These are phyloP conservation scores for Fagopyrum esculentum DNA, from an alignment of 148 eudicot genomes.

Conservation along the genomic window DNA sequence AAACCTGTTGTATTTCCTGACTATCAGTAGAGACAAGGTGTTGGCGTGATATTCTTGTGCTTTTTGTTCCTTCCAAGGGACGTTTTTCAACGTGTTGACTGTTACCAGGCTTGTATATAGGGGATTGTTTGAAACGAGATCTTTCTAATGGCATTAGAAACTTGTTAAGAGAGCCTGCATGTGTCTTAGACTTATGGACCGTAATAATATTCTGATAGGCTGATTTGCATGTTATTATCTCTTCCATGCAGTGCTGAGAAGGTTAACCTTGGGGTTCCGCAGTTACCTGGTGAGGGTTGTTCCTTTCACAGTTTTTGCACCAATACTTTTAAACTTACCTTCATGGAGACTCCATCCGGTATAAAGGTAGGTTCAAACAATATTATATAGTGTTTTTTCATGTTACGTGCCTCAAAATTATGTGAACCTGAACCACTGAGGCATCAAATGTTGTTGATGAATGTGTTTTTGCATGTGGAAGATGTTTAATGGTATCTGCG, in stretches of 20 bases:
- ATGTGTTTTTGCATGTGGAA: not conserved
- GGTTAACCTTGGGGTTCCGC: constrained; percentile 99
- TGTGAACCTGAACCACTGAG: not conserved
- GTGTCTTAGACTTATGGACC: not conserved
- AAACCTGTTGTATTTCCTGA: not conserved
- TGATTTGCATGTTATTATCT: not conserved
- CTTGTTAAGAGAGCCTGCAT: not conserved
- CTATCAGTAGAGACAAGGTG: not conserved
- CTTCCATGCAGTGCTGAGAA: constrained; percentile 65
- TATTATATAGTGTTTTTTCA: not conserved
- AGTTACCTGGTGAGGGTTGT: constrained; percentile 96
- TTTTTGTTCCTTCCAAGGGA: not conserved
- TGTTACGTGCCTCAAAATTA: not conserved
- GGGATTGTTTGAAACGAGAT: not conserved
- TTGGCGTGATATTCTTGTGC: not conserved
- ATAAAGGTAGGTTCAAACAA: constrained; percentile 56
- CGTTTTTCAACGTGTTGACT: not conserved
- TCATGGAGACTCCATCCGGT: constrained; percentile 98
- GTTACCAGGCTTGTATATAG: not conserved
- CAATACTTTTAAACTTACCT: constrained; percentile 87
- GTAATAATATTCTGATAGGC: constrained; percentile 9
- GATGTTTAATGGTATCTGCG: not conserved
- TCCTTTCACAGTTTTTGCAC: constrained; percentile 95
- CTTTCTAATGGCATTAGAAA: not conserved
- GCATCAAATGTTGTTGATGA: not conserved